These are phyloP conservation scores for Irpex sp. DNA, from an alignment of 1,284 basidiomycete species.

Conservation along the genomic window DNA sequence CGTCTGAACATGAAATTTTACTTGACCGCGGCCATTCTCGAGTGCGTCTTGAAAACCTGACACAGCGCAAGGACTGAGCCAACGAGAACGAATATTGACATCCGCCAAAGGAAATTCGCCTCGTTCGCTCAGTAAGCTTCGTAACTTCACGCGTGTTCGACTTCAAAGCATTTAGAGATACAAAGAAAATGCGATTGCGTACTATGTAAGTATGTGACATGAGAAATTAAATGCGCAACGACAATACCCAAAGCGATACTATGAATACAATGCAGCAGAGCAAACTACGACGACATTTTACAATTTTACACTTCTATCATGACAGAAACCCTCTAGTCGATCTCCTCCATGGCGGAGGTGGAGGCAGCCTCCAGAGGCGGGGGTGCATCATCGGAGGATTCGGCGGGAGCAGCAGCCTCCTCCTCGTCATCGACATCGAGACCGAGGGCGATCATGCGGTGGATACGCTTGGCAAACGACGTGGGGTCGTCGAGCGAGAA, in stretches of 20 bases:
- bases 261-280: slow-evolving; percentile 10
- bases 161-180: background rate
- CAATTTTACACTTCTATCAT: background rate
- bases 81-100: too few species aligned
- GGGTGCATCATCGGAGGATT: slow-evolving; percentile 34
- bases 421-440: slow-evolving; percentile 82
- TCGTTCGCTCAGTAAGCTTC: background rate
- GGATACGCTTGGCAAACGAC: slow-evolving; percentile 93
- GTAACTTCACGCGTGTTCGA: background rate
- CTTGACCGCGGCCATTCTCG: too few species aligned
- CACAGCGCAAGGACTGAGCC: too few species aligned
- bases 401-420: slow-evolving; percentile 34
- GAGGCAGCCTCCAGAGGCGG: slow-evolving; percentile 52
- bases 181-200: slow-evolving; percentile 8
- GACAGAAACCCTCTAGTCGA: slow-evolving; percentile 52
- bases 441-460: slow-evolving; percentile 92
- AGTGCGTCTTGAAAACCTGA: too few species aligned
- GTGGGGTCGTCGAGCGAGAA: slow-evolving; percentile 96
- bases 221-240: slow-evolving; percentile 10
- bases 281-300: slow-evolving; percentile 3
- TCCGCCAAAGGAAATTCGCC: too few species aligned
- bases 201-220: background rate
- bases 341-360: slow-evolving; percentile 84
- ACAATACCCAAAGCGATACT: slow-evolving; percentile 11
- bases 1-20: background rate